Evolutionary conservation across 352 stramenopile species (phyloP), one percentile per base, ranked within the genome.

Genomic region (Bremia lactucae): DNA sequence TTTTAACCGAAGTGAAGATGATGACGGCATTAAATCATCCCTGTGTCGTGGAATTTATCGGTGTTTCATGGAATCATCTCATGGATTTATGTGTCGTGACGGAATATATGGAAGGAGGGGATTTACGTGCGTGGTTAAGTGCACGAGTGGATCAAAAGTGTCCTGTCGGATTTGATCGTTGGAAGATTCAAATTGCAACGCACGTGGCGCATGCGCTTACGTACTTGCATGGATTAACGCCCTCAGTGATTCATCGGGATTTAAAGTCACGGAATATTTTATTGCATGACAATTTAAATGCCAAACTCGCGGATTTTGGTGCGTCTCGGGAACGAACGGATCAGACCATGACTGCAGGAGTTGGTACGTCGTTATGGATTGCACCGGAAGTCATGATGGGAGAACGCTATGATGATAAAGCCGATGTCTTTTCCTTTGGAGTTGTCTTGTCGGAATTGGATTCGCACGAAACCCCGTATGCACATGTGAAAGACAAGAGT

Each of bases 51-150:
- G 28, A 55, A n/a, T 84, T 76, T 25, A 15, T 82, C 9, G 66
- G 61, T n/a, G 66, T 82, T 9, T 63, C 59, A 1, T 85, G 72
- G 72, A 65, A 78, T 28, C 61, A 61, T 18, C 51, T 81, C 9
- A 55, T 61, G 22, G 72, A 85, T 13, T 44, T 82, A n/a, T 68
- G 64, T 31, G 65, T 79, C 2, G 48, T 85, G 5, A 75, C 64
- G 4, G 69, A 85, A 42, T 82, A 61, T 52, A 78, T 85, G 67
- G 57, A 59, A 23, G 72, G 72, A 25, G 72, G 72, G 9, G 65
- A 84, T 36, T 45, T 84, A 26, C 56, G 66, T 11, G 50, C 51
- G 6, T 61, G 74, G 46, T 50, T 84, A 2, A 48, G 48, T 25
- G 44, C 55, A 11, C 65, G 59, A 3, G 52, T 61, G 3, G 48